Conservation (phyloP, 441 rosid species). For the Eruca vesicaria region DNA sequence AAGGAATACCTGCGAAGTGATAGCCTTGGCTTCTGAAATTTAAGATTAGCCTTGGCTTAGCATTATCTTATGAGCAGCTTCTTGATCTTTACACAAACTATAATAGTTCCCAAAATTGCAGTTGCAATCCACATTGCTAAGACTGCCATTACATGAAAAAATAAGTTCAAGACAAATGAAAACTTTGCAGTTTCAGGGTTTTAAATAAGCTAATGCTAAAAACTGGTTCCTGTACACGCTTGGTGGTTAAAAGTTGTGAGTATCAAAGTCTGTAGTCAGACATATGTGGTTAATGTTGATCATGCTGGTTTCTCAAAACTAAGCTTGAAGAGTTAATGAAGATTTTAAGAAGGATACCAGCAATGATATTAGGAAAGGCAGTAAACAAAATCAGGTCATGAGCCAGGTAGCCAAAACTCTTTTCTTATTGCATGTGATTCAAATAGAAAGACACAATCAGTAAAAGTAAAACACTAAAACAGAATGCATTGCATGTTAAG, state of each 20-base stretch:
- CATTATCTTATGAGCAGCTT: constrained; percentile 70
- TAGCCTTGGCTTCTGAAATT: not conserved
- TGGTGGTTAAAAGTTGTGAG: not conserved
- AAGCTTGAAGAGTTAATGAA: not conserved
- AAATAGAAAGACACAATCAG: constrained; percentile 16
- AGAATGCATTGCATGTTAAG: not conserved
- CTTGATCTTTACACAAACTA: constrained; percentile 90
- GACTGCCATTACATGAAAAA: not conserved
- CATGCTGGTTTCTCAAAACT: not conserved
- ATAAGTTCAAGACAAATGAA: constrained; percentile 1
- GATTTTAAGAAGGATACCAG: constrained; percentile 46
- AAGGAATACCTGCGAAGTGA: not conserved
- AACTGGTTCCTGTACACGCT: not conserved
- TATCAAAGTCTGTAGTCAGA: not conserved
- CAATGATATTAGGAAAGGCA: constrained; percentile 84
- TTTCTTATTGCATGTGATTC: constrained; percentile 92
- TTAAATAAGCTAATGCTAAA: not conserved
- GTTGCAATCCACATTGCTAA: constrained; percentile 43
- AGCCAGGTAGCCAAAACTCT: constrained; percentile 87
- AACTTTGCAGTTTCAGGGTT: not conserved
- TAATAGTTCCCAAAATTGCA: constrained; percentile 87
- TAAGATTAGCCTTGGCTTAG: not conserved
- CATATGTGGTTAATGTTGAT: not conserved
- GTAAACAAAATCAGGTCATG: constrained; percentile 74
- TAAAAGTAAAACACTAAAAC: constrained; percentile 1